Conservation (phyloP, 352 stramenopile genomes). For the Phytophthora hibernalis region DNA sequence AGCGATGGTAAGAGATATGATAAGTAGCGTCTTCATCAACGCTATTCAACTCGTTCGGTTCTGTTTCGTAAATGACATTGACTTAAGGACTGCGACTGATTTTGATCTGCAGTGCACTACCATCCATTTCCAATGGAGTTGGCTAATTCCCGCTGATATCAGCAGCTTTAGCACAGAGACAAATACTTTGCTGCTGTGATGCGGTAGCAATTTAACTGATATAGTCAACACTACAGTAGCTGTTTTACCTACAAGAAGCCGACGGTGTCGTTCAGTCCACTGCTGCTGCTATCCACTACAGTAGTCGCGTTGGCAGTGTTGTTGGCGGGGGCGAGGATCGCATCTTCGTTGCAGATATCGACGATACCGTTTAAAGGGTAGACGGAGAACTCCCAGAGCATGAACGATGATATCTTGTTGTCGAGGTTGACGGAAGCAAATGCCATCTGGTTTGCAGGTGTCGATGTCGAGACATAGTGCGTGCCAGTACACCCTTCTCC, state of each 20-base stretch:
- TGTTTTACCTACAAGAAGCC: neutral
- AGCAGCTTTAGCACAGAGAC: neutral
- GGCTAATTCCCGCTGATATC: neutral
- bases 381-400: constrained; percentile 28
- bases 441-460: constrained; percentile 21
- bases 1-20: neutral
- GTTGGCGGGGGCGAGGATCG: constrained; percentile 1
- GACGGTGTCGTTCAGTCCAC: neutral
- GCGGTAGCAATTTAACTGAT: too few relatives aligned
- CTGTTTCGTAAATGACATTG: neutral
- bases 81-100: neutral
- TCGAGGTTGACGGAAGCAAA: constrained; percentile 22
- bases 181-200: too few relatives aligned
- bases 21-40: neutral
- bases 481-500: constrained; percentile 21
- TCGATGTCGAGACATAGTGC: constrained; percentile 11
- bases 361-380: constrained; percentile 25
- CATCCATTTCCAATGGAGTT: neutral
- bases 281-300: neutral
- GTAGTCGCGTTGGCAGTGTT: constrained; percentile 5
- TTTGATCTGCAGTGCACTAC: neutral
- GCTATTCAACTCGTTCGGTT: neutral
- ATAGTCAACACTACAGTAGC: too few relatives aligned
- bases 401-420: constrained; percentile 44
- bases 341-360: constrained; percentile 24